Conservation (phyloP, 306 rosid genomes). For the Arachis hypogaea region DNA sequence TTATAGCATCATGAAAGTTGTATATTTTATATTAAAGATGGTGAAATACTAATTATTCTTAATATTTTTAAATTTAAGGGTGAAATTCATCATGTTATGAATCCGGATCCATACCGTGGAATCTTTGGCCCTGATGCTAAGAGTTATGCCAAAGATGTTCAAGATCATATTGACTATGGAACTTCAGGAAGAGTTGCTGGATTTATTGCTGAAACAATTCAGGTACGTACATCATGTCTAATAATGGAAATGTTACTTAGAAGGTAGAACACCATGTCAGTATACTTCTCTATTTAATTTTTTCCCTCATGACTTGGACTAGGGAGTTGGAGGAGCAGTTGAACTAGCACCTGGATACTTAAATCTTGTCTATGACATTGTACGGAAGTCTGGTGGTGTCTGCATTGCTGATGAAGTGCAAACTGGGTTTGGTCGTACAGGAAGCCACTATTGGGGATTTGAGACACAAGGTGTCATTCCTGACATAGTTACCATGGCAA, state of each 20-base stretch:
- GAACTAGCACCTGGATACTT: constrained; percentile 90
- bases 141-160: constrained; percentile 74
- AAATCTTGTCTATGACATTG: constrained; percentile 78
- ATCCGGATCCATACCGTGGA: constrained; percentile 91
- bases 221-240: constrained; percentile 48
- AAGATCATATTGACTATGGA: constrained; percentile 84
- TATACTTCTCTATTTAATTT: constrained; percentile 9
- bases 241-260: not conserved
- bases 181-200: constrained; percentile 86
- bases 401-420: constrained; percentile 99
- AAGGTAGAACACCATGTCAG: not conserved
- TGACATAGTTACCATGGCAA: constrained; percentile 97
- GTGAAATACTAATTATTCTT: constrained; percentile 22
- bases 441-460: constrained; percentile 95
- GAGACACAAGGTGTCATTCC: constrained; percentile 90
- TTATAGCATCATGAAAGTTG: constrained; percentile 8
- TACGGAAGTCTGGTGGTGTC: constrained; percentile 89
- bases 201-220: constrained; percentile 87
- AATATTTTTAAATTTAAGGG: constrained; percentile 59
- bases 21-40: constrained; percentile 20
- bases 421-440: constrained; percentile 94
- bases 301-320: constrained; percentile 26
- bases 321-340: constrained; percentile 96
- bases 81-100: constrained; percentile 80
- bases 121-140: constrained; percentile 70